phyloP scores from a whole-genome alignment of 106 monocot species.

The Gastrodia elata region DNA sequence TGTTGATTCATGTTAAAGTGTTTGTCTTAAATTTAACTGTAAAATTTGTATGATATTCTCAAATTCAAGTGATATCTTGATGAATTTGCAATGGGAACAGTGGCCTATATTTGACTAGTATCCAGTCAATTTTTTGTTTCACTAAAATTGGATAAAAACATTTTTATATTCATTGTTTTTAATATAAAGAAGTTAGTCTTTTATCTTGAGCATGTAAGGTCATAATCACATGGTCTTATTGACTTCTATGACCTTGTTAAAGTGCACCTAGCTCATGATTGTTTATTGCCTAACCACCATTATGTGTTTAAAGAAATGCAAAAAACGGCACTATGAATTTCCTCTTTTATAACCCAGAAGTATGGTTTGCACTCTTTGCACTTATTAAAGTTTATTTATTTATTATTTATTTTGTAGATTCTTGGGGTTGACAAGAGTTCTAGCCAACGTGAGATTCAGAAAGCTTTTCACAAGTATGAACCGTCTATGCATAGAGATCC shows the following conservation, averaged over 20 bases:
- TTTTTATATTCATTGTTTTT: too few relatives aligned
- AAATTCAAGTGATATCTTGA: too few relatives aligned
- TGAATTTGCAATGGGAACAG: too few relatives aligned
- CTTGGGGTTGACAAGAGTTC: slow-evolving; percentile 90
- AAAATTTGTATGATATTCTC: too few relatives aligned
- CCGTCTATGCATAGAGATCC: neutral
- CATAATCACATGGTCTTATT: neutral
- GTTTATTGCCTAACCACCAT: neutral
- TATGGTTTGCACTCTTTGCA: neutral
- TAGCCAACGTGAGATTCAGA: slow-evolving; percentile 82
- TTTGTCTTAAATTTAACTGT: too few relatives aligned
- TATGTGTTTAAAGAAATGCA: too few relatives aligned
- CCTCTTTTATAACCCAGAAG: neutral
- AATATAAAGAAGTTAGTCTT: too few relatives aligned
- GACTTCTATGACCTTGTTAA: neutral
- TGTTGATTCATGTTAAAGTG: too few relatives aligned
- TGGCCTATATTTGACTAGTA: too few relatives aligned
- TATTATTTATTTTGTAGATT: slow-evolving; percentile 57
- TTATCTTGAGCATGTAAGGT: too few relatives aligned
- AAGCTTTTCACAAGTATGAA: slow-evolving; percentile 90
- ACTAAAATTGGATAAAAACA: neutral
- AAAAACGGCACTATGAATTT: neutral
- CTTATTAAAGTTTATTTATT: slow-evolving; percentile 2
- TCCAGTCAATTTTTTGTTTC: neutral
- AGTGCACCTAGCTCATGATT: neutral